phyloP scores from a whole-genome alignment of 352 stramenopile species.

The Globisporangium spinosum region DNA sequence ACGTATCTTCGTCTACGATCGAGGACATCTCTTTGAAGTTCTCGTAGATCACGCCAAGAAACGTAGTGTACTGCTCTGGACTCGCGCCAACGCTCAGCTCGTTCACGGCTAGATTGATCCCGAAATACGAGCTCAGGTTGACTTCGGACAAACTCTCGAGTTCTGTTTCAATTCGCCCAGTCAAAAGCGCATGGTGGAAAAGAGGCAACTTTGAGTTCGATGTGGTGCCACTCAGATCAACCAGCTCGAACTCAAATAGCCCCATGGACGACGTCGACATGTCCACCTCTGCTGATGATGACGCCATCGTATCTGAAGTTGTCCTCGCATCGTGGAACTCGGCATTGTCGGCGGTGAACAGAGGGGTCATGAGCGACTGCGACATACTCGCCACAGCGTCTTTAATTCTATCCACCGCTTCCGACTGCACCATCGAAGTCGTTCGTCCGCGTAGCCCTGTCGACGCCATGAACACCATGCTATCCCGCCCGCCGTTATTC shows the following conservation, averaged over 20 bases:
- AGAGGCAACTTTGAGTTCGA: slow-evolving; percentile 49
- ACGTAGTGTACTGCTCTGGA: slow-evolving; percentile 59
- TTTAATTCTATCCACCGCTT: slow-evolving; percentile 58
- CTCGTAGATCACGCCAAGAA: slow-evolving; percentile 83
- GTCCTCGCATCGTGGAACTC: slow-evolving; percentile 81
- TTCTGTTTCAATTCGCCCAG: slow-evolving; percentile 66
- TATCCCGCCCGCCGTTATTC: slow-evolving; percentile 45
- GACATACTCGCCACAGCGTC: slow-evolving; percentile 68
- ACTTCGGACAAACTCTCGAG: slow-evolving; percentile 66
- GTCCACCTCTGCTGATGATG: slow-evolving; percentile 31
- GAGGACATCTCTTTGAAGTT: slow-evolving; percentile 83
- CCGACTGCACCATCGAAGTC: slow-evolving; percentile 19
- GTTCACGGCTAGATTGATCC: slow-evolving; percentile 67
- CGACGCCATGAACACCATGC: slow-evolving; percentile 47
- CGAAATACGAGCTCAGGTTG: slow-evolving; percentile 58
- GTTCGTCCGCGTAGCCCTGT: slow-evolving; percentile 20
- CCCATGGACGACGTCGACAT: slow-evolving; percentile 57
- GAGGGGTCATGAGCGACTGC: slow-evolving; percentile 64
- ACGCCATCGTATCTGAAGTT: slow-evolving; percentile 30
- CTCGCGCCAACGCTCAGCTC: slow-evolving; percentile 68
- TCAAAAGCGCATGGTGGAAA: slow-evolving; percentile 82
- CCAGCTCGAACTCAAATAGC: slow-evolving; percentile 83
- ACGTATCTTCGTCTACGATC: slow-evolving; percentile 79
- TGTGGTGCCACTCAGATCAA: slow-evolving; percentile 74
- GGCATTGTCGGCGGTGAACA: slow-evolving; percentile 79